Evolutionary conservation across 1,139 yeast genomes (phyloP), one percentile per base, ranked within the genome.

Genomic region (Torulaspora globosa): DNA sequence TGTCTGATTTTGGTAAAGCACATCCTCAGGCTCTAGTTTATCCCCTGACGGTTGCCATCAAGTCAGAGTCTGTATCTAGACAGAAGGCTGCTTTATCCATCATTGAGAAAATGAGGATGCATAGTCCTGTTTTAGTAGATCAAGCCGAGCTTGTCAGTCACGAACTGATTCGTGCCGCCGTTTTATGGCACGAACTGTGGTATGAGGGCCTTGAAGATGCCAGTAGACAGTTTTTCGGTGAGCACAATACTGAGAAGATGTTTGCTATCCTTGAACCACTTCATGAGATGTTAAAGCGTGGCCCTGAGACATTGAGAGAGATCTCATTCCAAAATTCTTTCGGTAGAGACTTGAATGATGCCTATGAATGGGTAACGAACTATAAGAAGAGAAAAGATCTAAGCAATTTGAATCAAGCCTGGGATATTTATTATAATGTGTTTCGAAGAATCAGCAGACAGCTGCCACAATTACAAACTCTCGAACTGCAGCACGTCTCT

Each of bases 111-210:
- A 87, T 94, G 95, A 73, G 95, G 55, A 75, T 84, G 3, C 97
- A 94, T 57, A 86, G 96, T 40, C 78, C 97, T 0, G 70, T 71
- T 1, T 71, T 94, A 52, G 97, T 94, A 19, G 90, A 85, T 53
- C 97, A 94, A 63, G 90, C 97, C 0, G 96, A 89, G 57, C 67
- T 90, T 50, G 97, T 92, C n/a, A 85, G 96, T 70, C 82, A 82
- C 55, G 98, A 94, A 60, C 76, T 94, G 50, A 90, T 94, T 53
- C 73, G 98, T 55, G 96, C 89, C 12, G 97, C 97, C 0, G 97
- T 92, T 1, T 70, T 92, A 52, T 90, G 98, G 97, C 96, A 89
- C 59, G 99, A 94, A 62, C 85, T 85, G 64, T 94, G 99, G 98
- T 90, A 90, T 59, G 98, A 90, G 68, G 97, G 96, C 1, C 72